Evolutionary conservation across 768 basidiomycete species (phyloP), one percentile per base, ranked within the genome.

Genomic region (Phylloporus rhodoxanthus): DNA sequence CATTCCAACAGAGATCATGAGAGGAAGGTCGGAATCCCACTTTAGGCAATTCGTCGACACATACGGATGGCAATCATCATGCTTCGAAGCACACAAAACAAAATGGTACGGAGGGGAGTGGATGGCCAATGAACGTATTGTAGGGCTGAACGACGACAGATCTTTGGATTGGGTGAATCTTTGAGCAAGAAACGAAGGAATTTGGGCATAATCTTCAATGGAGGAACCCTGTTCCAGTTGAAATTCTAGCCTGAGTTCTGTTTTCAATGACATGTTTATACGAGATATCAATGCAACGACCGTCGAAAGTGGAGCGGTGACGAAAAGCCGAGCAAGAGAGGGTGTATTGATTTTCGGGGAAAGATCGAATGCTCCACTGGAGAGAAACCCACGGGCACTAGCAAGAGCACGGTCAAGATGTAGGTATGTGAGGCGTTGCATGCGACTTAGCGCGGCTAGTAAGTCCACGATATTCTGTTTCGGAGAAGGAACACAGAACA

Each of bases 11-110:
- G 14, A 2, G 3, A 53, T 32, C 19, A 8, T 37, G 13, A 50
- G 39, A 30, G 52, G 50, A 14, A 60, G 37, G 11, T 47, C 15
- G 28, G 11, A 38, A 20, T 38, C 11, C 20, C 37, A 38, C 8
- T 15, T 4, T 15, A 15, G 32, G 32, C 7, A 7, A 13, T 15
- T 15, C 32, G n/a, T 13, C 14, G 32, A 33, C 6, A 15, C 14
- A 15, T 15, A n/a, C 4, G 32, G 32, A 33, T 33, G 6, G 32
- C 14, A 15, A 7, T 33, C 14, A 7, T 15, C 32, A 6, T 7
- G 32, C 14, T 33, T 11, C 32, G 32, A 33, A 1, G 15, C 14
- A 15, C 32, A 33, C 32, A 33, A 15, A 4, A 15, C n/a, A 5
- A 33, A 33, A 6, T 5, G 15, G 32, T 5, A 33, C 10, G 9